These are phyloP conservation scores for Tothia fuscella DNA, from an alignment of 2,329 filamentous ascomycete species.

Conservation along the genomic window DNA sequence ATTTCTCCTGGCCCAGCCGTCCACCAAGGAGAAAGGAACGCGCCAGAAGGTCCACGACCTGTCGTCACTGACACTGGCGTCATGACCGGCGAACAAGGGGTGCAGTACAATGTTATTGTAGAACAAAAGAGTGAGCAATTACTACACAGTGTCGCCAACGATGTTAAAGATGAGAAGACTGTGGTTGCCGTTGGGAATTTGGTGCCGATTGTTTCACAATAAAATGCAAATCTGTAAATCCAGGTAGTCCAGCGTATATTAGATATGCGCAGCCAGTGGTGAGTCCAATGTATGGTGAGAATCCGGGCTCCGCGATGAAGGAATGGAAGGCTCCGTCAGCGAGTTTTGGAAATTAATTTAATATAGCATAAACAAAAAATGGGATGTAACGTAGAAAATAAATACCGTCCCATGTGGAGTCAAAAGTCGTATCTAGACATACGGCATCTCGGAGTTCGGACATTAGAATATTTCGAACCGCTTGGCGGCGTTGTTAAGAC, in stretches of 20 bases:
- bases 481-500: too few relatives aligned
- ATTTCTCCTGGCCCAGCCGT: slow-evolving; percentile 1
- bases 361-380: too few relatives aligned
- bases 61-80: slow-evolving; percentile 2
- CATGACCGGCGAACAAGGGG: not conserved
- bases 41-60: not conserved
- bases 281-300: not conserved
- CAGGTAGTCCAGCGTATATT: not conserved
- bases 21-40: not conserved
- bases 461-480: too few relatives aligned
- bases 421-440: too few relatives aligned
- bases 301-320: not conserved
- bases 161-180: not conserved
- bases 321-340: not conserved
- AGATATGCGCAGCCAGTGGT: slow-evolving; percentile 1
- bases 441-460: too few relatives aligned
- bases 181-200: not conserved
- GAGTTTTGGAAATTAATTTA: not conserved
- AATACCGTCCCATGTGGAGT: too few relatives aligned
- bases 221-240: not conserved
- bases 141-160: not conserved
- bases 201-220: not conserved
- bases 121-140: not conserved
- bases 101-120: not conserved
- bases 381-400: too few relatives aligned